A percentile compares a stretch with the other conserved stretches of the same genome.
These are phyloP conservation scores for Spathaspora sp. DNA, from an alignment of 1,139 yeast genomes.

Conservation along the genomic window DNA sequence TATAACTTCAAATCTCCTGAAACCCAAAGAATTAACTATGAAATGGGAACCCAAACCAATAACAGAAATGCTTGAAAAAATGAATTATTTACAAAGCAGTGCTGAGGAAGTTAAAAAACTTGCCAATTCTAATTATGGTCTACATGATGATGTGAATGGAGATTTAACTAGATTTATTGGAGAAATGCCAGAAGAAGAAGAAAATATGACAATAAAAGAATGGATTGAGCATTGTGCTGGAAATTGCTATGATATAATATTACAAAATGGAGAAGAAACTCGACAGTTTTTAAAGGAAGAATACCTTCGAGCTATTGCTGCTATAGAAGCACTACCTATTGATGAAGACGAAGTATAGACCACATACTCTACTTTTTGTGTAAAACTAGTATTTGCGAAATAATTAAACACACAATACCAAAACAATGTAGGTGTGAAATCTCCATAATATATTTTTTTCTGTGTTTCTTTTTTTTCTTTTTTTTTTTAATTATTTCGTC, in stretches of 20 bases:
- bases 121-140: conserved; percentile 25
- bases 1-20: background rate
- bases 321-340: conserved; percentile 8
- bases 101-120: conserved; percentile 29
- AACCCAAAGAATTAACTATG: background rate
- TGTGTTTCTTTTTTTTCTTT: too few relatives aligned
- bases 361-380: background rate
- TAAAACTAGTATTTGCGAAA: background rate
- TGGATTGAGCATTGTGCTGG: conserved; percentile 63
- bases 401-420: background rate
- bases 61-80: conserved; percentile 20
- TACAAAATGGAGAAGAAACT: conserved; percentile 48
- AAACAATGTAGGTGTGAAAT: background rate
- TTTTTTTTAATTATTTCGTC: background rate
- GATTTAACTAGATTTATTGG: conserved; percentile 60
- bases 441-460: too few relatives aligned
- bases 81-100: conserved; percentile 41
- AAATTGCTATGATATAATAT: conserved; percentile 34
- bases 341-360: background rate
- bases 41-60: conserved; percentile 11
- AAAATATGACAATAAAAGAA: conserved; percentile 65
- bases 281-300: conserved; percentile 43
- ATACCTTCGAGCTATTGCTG: conserved; percentile 35
- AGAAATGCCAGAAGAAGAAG: conserved; percentile 68
- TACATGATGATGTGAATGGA: conserved; percentile 63